These are phyloP conservation scores for Cryptosporidium ryanae DNA, from an alignment of 169 alveolate species.

Conservation along the genomic window DNA sequence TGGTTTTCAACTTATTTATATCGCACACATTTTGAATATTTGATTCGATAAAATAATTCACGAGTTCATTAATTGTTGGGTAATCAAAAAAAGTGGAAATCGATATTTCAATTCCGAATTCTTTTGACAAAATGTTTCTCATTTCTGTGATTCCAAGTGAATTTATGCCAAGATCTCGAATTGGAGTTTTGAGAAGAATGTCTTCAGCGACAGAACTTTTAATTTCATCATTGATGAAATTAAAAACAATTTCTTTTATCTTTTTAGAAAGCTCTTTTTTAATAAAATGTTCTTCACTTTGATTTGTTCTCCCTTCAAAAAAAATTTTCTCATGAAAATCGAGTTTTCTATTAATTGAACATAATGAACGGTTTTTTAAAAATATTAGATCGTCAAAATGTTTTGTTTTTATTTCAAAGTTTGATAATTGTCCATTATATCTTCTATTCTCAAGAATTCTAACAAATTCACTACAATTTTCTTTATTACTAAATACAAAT, in stretches of 20 bases:
- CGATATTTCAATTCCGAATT: conserved; percentile 75
- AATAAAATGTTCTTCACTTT: not conserved
- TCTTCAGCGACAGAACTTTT: not conserved
- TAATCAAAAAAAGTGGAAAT: conserved; percentile 80
- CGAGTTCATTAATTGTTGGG: conserved; percentile 80
- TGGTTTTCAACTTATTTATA: not conserved
- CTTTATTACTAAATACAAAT: conserved; percentile 5
- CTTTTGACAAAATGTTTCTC: conserved; percentile 73
- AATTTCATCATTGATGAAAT: not conserved
- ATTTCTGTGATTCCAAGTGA: conserved; percentile 79
- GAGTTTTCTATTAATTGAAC: not conserved
- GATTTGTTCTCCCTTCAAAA: not conserved
- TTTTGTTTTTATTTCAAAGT: conserved; percentile 15
- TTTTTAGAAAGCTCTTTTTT: not conserved
- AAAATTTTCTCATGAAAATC: not conserved
- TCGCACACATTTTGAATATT: not conserved
- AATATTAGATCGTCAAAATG: not conserved
- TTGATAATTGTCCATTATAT: conserved; percentile 19
- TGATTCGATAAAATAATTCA: conserved; percentile 72
- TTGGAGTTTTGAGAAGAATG: conserved; percentile 57
- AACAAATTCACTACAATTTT: conserved; percentile 5
- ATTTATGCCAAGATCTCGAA: conserved; percentile 76
- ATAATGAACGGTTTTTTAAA: not conserved
- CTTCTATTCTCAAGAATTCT: conserved; percentile 2
- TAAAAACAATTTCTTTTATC: conserved; percentile 27